These are phyloP conservation scores for Phaffia rhodozyma DNA, from an alignment of 1,284 basidiomycete genomes.

Conservation along the genomic window DNA sequence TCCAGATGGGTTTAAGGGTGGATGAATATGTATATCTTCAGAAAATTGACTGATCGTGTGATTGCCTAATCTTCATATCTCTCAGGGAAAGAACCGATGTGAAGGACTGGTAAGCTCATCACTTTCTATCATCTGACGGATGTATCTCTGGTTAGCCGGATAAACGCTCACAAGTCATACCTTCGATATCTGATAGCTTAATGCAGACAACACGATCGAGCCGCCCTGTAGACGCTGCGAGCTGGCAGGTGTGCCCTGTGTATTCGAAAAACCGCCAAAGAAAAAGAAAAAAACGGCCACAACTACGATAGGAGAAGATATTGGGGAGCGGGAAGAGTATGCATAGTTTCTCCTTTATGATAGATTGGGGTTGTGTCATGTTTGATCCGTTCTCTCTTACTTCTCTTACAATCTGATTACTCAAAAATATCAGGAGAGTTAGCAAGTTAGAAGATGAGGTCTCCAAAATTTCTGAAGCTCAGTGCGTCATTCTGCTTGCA, in stretches of 20 bases:
- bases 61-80: not conserved
- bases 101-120: conserved; percentile 60
- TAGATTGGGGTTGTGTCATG: conserved; percentile 14
- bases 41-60: not conserved
- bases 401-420: not conserved
- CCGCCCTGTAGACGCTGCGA: conserved; percentile 78
- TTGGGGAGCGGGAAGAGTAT: conserved; percentile 44
- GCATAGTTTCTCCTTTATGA: conserved; percentile 28
- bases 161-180: conserved; percentile 26
- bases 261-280: conserved; percentile 88
- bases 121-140: not conserved
- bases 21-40: not conserved
- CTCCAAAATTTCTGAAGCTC: not conserved
- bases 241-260: conserved; percentile 64
- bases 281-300: conserved; percentile 39
- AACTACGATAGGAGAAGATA: conserved; percentile 40
- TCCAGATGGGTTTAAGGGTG: too few species aligned
- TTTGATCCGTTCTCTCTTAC: not conserved
- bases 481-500: not conserved
- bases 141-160: not conserved
- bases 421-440: conserved; percentile 1
- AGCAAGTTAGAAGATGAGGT: conserved; percentile 1
- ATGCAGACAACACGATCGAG: conserved; percentile 20
- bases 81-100: conserved; percentile 79
- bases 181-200: conserved; percentile 21